Conservation (phyloP, 139 green algal genomes). For the Volvox africanus region DNA sequence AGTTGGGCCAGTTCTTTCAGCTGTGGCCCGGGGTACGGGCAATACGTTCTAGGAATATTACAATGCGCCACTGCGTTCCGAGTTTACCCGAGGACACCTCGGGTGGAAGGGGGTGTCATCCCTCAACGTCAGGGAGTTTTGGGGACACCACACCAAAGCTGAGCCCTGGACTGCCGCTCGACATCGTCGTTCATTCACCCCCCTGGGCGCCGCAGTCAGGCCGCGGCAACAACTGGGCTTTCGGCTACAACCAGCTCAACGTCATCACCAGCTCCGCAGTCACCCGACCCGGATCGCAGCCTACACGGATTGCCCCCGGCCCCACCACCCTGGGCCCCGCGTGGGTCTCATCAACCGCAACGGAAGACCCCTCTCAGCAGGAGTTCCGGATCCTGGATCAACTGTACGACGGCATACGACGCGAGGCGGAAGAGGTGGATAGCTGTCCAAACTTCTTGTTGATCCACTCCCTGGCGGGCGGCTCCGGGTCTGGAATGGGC, state of each 20-base stretch:
- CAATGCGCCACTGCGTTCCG: no score
- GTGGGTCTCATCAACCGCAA: constrained; percentile 34
- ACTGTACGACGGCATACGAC: constrained; percentile 52
- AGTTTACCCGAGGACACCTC: no score
- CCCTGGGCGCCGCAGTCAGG: constrained; percentile 25
- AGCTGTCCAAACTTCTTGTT: constrained; percentile 57
- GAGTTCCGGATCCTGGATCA: constrained; percentile 59
- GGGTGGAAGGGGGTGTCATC: no score
- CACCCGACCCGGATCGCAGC: not conserved
- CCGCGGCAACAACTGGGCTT: constrained; percentile 68
- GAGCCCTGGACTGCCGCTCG: no score
- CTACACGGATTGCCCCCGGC: not conserved
- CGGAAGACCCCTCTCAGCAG: constrained; percentile 27
- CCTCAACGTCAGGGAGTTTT: no score
- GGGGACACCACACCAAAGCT: no score
- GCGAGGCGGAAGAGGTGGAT: constrained; percentile 56
- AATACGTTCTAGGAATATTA: no score
- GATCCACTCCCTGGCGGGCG: constrained; percentile 63
- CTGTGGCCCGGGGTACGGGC: no score
- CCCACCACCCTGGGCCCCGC: not conserved
- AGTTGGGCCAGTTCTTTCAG: no score
- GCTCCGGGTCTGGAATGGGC: constrained; percentile 58
- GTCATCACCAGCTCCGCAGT: not conserved
- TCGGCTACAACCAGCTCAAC: constrained; percentile 58
- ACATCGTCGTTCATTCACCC: no score